Evolutionary conservation across 495 filamentous ascomycete species (phyloP).

Genomic region (Podospora pseudocomata): DNA sequence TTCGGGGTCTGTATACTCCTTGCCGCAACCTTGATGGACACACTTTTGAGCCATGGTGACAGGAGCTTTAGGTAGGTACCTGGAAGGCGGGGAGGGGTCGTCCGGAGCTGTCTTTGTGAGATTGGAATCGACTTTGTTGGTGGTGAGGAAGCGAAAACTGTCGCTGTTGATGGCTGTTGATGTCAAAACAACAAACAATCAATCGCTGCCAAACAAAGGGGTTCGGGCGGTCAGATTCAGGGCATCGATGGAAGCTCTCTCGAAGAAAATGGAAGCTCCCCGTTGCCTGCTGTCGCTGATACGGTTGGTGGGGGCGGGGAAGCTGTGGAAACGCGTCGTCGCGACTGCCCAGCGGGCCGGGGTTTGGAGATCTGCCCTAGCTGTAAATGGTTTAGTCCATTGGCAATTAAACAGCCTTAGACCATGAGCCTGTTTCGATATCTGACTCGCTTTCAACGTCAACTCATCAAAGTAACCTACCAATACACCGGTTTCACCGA

Average conservation of each 20-base stretch:
- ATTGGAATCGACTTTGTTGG: not conserved
- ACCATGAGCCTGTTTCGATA: not conserved
- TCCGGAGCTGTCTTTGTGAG: not conserved
- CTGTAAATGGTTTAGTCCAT: not conserved
- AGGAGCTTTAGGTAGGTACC: not conserved
- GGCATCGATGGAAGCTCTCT: constrained; percentile 12
- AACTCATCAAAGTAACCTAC: not conserved
- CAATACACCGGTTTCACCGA: not conserved
- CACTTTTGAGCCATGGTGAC: constrained; percentile 78
- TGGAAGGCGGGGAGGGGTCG: not conserved
- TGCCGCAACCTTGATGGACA: constrained; percentile 93
- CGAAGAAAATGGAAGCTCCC: constrained; percentile 23
- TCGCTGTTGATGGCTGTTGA: not conserved
- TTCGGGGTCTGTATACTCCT: constrained; percentile 74
- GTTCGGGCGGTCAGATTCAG: not conserved
- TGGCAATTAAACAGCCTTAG: not conserved
- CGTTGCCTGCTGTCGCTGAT: not conserved
- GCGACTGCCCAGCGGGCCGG: not conserved
- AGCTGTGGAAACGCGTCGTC: not conserved
- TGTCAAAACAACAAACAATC: not conserved
- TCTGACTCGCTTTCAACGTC: not conserved
- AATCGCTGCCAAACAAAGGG: not conserved
- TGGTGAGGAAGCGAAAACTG: not conserved
- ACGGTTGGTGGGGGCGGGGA: constrained; percentile 22
- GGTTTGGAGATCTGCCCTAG: not conserved